Conservation (phyloP, 495 filamentous ascomycete genomes). For the Filosporella fistucella region DNA sequence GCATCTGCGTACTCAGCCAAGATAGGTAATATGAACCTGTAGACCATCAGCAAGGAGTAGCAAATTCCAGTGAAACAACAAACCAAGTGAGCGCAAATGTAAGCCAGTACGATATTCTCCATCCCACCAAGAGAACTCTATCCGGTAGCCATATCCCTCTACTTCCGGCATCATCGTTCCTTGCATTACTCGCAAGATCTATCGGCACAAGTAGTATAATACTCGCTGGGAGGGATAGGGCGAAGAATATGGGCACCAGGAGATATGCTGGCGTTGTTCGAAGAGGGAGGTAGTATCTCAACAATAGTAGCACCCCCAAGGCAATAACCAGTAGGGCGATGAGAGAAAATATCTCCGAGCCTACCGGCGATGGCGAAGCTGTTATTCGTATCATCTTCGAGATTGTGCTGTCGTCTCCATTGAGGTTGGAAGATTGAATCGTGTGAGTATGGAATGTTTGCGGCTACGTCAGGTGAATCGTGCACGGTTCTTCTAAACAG, state of each 20-base stretch:
- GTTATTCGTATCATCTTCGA: conserved; percentile 26
- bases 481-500: too few species aligned
- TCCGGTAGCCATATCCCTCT: conserved; percentile 63
- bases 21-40: conserved; percentile 81
- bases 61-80: conserved; percentile 11
- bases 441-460: too few species aligned
- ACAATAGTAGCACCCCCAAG: conserved; percentile 70
- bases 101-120: conserved; percentile 94
- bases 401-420: conserved; percentile 5
- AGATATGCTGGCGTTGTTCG: conserved; percentile 88
- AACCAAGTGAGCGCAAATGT: conserved; percentile 94
- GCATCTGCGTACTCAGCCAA: conserved; percentile 92
- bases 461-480: too few species aligned
- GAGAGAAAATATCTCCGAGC: conserved; percentile 71
- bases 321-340: conserved; percentile 69
- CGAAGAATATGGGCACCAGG: conserved; percentile 88
- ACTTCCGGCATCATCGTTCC: conserved; percentile 56
- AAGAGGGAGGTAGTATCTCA: conserved; percentile 84
- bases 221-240: conserved; percentile 84
- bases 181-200: conserved; percentile 82
- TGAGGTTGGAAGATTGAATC: too few species aligned
- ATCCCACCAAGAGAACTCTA: conserved; percentile 70
- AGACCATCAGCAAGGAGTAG: conserved; percentile 2
- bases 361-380: conserved; percentile 40
- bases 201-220: conserved; percentile 95